Evolutionary conservation across 257 asterid genomes (phyloP).

Genomic region (Jacaranda mimosifolia): DNA sequence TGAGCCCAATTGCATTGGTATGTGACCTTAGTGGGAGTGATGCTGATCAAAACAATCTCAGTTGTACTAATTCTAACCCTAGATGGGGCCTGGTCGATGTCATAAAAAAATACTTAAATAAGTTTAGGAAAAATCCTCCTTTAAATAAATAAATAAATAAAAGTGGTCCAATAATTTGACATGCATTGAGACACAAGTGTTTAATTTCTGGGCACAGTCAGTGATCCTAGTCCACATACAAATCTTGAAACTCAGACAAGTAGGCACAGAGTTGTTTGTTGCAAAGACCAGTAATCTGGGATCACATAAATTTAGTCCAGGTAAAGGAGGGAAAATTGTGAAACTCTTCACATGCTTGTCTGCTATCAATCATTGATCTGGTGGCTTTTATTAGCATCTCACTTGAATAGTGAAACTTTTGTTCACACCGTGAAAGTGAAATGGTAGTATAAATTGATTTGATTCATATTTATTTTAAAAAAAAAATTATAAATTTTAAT

Average conservation of each 20-base stretch:
- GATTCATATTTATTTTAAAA: no score
- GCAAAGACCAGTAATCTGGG: constrained; percentile 38
- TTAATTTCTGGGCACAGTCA: constrained; percentile 14
- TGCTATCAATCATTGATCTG: constrained; percentile 31
- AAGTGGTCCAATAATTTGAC: constrained; percentile 48
- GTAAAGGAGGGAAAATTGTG: neutral
- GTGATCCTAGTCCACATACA: constrained; percentile 55
- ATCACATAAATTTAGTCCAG: constrained; percentile 31
- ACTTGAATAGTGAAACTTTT: neutral
- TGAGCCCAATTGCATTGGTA: no score
- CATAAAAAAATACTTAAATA: no score
- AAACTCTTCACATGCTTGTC: constrained; percentile 7
- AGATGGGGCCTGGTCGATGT: no score
- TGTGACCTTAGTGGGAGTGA: no score
- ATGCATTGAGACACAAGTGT: constrained; percentile 11
- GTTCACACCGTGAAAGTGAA: neutral
- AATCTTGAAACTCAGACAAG: constrained; percentile 35
- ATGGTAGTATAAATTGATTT: no score
- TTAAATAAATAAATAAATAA: neutral
- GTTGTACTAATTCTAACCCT: no score
- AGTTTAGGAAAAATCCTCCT: no score
- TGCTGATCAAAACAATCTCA: no score
- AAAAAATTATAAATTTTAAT: no score
- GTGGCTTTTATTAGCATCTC: neutral
- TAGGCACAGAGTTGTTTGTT: constrained; percentile 48